A percentile compares a stretch with the other conserved stretches of the same genome.
phyloP scores from a whole-genome alignment of 2,329 filamentous ascomycete genomes.

The Lachnum nothofagi region DNA sequence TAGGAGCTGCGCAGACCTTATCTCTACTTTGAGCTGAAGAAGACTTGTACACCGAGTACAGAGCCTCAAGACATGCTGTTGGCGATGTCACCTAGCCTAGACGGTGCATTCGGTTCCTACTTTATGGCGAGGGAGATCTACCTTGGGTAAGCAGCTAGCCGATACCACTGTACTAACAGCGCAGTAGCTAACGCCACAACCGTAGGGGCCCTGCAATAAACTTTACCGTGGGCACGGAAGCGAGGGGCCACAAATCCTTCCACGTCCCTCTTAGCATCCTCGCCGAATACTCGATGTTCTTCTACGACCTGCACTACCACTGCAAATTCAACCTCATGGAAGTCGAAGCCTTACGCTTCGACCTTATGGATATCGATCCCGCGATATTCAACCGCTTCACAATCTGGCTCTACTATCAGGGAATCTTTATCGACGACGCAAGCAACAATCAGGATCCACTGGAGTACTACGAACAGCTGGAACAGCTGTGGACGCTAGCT shows the following conservation, averaged over 20 bases:
- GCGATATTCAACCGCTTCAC: slow-evolving; percentile 14
- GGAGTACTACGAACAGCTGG: slow-evolving; percentile 13
- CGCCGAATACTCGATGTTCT: slow-evolving; percentile 12
- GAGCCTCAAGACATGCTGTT: slow-evolving; percentile 3
- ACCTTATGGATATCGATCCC: slow-evolving; percentile 10
- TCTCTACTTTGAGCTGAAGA: neutral
- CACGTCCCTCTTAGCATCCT: slow-evolving; percentile 11
- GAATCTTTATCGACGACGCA: slow-evolving; percentile 11
- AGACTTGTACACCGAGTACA: neutral
- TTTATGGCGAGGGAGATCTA: slow-evolving; percentile 7
- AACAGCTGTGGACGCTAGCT: slow-evolving; percentile 11
- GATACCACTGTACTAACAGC: neutral
- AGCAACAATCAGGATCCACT: slow-evolving; percentile 1
- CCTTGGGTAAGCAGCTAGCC: slow-evolving; percentile 2
- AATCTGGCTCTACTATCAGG: slow-evolving; percentile 13
- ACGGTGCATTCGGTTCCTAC: slow-evolving; percentile 1
- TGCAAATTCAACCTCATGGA: slow-evolving; percentile 10
- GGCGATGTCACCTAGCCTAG: slow-evolving; percentile 6
- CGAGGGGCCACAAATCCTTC: slow-evolving; percentile 5
- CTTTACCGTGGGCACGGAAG: slow-evolving; percentile 9
- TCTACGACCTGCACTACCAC: slow-evolving; percentile 10
- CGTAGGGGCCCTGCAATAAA: slow-evolving; percentile 6
- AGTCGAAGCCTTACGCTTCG: slow-evolving; percentile 10
- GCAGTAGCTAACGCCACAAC: slow-evolving; percentile 1
- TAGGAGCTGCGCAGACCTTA: neutral